Evolutionary conservation across 2,329 filamentous ascomycete genomes (phyloP), one percentile per base, ranked within the genome.

Genomic region (Stagonosporopsis vannaccii): DNA sequence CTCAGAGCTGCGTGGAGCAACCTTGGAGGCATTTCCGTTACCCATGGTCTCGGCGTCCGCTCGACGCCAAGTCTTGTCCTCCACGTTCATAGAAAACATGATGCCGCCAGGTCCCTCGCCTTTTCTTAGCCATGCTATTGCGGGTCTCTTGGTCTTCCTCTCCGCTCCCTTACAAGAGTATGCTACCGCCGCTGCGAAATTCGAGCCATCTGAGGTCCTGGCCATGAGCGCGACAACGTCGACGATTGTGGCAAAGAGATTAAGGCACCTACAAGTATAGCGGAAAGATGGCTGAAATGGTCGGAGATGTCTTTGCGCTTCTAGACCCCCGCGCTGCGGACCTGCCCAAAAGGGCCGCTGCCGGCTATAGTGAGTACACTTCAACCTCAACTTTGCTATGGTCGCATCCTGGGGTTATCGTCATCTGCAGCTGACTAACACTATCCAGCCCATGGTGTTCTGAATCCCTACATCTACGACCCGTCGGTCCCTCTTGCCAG

Each of bases 401-500:
- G 15, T 46, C 32, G 25, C 5, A 33, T 45, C 25, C 5, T 26
- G 32, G 17, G 17, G n/a, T 13, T 13, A 45, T 40, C 22, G 1
- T 26, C 15, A 23, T 28, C 15, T 12, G 30, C 17, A 44, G 19
- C 35, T 30, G 25, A 19, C 56, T 58, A 58, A 58, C 51, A 42
- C 17, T 28, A 4, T 25, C 5, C 33, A 67, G 64, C 56, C 32
- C 44, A 66, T 28, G 44, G 40, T 25, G 49, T 73, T 22, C 59
- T 75, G 33, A 74, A 75, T 46, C 73, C 73, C 17, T 85, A 84
- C 68, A 79, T 80, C 40, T 84, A 84, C 62, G 68, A 79, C 26
- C 82, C 82, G 0, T 81, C 77, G 2, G 64, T 78, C 12, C 69
- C 72, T 0, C 77, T 78, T 1, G 82, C 81, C 3, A 71, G 77